Evolutionary conservation across 2,329 filamentous ascomycete species (phyloP).

Genomic region (Ophiostoma tasmaniense): DNA sequence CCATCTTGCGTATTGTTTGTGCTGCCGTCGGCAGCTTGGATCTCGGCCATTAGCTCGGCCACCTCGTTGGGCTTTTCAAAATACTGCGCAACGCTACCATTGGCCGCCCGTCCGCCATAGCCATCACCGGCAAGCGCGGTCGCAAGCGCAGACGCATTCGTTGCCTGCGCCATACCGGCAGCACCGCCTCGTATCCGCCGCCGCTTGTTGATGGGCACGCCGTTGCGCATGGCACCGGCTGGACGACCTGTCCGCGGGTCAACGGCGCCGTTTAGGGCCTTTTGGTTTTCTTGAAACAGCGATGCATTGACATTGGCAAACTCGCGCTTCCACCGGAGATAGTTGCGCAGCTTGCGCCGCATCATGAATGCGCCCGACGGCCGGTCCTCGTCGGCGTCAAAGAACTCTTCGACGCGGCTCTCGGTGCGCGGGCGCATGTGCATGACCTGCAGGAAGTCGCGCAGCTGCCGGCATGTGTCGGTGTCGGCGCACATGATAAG

Average conservation of each 20-base stretch:
- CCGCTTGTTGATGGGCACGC: conserved; percentile 74
- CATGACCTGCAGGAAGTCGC: conserved; percentile 89
- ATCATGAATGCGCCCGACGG: conserved; percentile 82
- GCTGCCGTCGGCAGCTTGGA: conserved; percentile 65
- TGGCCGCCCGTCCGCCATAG: conserved; percentile 50
- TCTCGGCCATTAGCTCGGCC: conserved; percentile 69
- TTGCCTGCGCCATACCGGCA: conserved; percentile 40
- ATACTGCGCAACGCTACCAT: conserved; percentile 64
- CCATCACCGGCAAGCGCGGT: not conserved
- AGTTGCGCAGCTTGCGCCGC: conserved; percentile 75
- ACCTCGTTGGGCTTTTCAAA: conserved; percentile 81
- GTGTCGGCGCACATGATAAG: conserved; percentile 93
- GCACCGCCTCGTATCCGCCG: conserved; percentile 76
- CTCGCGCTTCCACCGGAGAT: conserved; percentile 82
- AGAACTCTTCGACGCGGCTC: conserved; percentile 36
- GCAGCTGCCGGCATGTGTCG: conserved; percentile 75
- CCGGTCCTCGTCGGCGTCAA: conserved; percentile 46
- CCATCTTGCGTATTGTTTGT: conserved; percentile 7
- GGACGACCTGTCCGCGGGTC: conserved; percentile 41
- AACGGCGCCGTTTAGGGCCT: conserved; percentile 58
- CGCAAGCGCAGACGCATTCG: conserved; percentile 13
- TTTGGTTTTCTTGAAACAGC: conserved; percentile 72
- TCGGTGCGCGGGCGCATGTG: conserved; percentile 54
- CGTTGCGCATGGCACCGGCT: conserved; percentile 42
- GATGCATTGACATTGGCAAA: conserved; percentile 77